phyloP scores from a whole-genome alignment of 2,329 filamentous ascomycete genomes.

The Arthrobotrys sinensis region DNA sequence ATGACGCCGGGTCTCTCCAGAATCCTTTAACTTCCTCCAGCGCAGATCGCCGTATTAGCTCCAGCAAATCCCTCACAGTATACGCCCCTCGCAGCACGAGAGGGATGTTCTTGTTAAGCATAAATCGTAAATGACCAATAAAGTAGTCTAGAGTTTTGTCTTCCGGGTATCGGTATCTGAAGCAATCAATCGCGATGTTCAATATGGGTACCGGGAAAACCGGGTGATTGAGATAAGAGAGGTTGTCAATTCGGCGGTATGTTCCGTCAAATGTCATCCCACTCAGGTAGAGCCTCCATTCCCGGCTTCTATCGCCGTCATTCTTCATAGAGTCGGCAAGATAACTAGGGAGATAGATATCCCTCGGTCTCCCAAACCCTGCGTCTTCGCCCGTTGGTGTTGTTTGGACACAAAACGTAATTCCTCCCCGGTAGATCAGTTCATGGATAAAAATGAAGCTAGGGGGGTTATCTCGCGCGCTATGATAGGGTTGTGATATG shows the following conservation, averaged over 20 bases:
- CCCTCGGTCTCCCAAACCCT: constrained; percentile 29
- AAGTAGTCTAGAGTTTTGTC: constrained; percentile 50
- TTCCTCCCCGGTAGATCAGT: constrained; percentile 43
- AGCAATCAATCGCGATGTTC: constrained; percentile 42
- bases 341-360: constrained; percentile 35
- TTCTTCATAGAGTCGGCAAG: constrained; percentile 29
- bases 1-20: constrained; percentile 44
- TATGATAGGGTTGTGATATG: constrained; percentile 26
- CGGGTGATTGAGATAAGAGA: constrained; percentile 42
- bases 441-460: constrained; percentile 35
- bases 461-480: constrained; percentile 22
- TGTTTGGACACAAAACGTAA: constrained; percentile 44
- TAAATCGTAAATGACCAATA: constrained; percentile 50
- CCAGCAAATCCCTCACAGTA: constrained; percentile 40
- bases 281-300: constrained; percentile 39
- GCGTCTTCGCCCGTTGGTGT: constrained; percentile 34
- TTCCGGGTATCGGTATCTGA: constrained; percentile 39
- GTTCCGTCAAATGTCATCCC: constrained; percentile 27
- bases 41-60: constrained; percentile 36
- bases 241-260: constrained; percentile 39
- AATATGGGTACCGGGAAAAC: constrained; percentile 30
- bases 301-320: constrained; percentile 22
- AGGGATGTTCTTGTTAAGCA: constrained; percentile 48
- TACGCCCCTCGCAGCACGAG: constrained; percentile 13
- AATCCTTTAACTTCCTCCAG: constrained; percentile 46